Evolutionary conservation across 176 grass and related monocot species (phyloP).

Genomic region (Cenchrus fungigraminus): DNA sequence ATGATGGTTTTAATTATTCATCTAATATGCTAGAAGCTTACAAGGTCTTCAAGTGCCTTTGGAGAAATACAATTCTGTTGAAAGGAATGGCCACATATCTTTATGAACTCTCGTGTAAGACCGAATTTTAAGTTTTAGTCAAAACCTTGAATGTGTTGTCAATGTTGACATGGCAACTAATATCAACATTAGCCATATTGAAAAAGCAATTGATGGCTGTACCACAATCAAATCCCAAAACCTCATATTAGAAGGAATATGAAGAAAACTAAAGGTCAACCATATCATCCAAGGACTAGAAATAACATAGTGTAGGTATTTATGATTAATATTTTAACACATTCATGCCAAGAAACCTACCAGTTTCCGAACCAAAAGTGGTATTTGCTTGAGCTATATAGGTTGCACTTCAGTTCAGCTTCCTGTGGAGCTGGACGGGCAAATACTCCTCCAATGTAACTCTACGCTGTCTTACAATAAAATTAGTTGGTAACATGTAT

Average conservation of each 20-base stretch:
- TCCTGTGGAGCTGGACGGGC: too few species aligned
- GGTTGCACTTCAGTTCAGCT: not conserved
- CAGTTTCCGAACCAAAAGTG: not conserved
- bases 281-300: not conserved
- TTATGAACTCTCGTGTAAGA: not conserved
- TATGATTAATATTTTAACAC: not conserved
- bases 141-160: not conserved
- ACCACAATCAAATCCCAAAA: not conserved
- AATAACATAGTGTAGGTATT: not conserved
- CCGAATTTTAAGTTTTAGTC: not conserved
- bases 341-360: not conserved
- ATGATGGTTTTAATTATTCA: not conserved
- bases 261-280: not conserved
- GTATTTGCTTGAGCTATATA: not conserved
- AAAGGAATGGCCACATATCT: not conserved
- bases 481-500: not conserved
- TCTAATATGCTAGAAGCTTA: too few species aligned
- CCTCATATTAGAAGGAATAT: not conserved
- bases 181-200: not conserved
- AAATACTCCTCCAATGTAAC: too few species aligned
- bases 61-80: too few species aligned
- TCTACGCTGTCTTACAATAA: too few species aligned
- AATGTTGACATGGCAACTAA: not conserved
- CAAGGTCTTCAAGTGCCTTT: too few species aligned
- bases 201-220: not conserved